Base-by-base conservation (phyloP, 1,284 basidiomycete species). In the Rhizoctonia solani region DNA sequence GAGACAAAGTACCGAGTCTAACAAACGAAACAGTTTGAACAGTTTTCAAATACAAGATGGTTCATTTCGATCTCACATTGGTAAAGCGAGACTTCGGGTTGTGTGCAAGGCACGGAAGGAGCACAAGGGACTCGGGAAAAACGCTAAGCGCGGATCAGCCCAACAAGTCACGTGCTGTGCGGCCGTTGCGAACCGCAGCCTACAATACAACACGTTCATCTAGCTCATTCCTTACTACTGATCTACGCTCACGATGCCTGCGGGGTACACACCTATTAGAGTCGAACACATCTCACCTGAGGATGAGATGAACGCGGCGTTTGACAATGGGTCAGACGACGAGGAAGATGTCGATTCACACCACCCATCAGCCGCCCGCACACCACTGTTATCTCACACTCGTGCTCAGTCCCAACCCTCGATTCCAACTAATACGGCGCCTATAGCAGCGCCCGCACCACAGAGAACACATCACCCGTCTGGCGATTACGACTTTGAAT, bases 401-500 rank as follows among this genome's bases (percentile, higher is more conserved):
- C 23, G 54, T 9, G 32, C 59, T 1, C 56, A 54, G 27, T 68
- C 67, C 23, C 50, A 39, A 53, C 50, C 66, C 47, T 27, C 34
- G 39, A 4, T 54, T 42, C 8, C 14, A 46, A 53, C 27, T 47
- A 54, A 32, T 16, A 13, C 55, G 53, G 39, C 69, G 37, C 41
- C 14, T 16, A 4, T 16, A 49, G 42, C 42, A 61, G 29, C 63
- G 23, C 42, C 49, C 41, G 8, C 52, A 63, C 19, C 56, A 11
- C 23, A 68, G 69, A 46, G 50, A 39, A 53, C 70, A 32, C 67
- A 52, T 34, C 50, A 63, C 65, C 74, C 77, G 53, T 77, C 79
- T 1, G 79, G 79, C 5, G 78, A 83, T 3, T 94, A 95, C 75
- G 90, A 94, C 76, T 94, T 90, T 29, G 88, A 91, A 73, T 89